Evolutionary conservation across 1,139 yeast species (phyloP).

Genomic region (Hyphopichia buzzinii): DNA sequence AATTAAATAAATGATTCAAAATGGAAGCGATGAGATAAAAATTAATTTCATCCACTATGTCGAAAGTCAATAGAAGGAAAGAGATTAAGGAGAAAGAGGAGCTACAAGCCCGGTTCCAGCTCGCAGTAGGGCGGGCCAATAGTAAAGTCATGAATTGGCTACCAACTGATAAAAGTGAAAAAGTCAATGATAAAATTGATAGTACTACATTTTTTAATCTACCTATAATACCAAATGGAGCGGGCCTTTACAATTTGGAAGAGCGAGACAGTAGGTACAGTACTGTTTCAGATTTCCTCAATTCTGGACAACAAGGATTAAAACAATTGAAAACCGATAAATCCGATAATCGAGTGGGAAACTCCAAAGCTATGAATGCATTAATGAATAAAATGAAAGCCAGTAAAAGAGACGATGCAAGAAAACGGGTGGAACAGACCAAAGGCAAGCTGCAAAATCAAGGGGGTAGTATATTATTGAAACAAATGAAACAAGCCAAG

Average conservation of each 20-base stretch:
- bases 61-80: slow-evolving; percentile 21
- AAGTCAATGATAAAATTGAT: slow-evolving; percentile 6
- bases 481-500: neutral
- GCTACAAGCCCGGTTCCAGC: slow-evolving; percentile 48
- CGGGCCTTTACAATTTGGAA: slow-evolving; percentile 27
- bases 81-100: slow-evolving; percentile 50
- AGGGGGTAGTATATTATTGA: slow-evolving; percentile 1
- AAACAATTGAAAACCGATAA: slow-evolving; percentile 3
- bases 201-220: slow-evolving; percentile 29
- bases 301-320: slow-evolving; percentile 10
- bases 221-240: slow-evolving; percentile 48
- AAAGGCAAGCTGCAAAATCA: slow-evolving; percentile 1
- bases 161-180: slow-evolving; percentile 12
- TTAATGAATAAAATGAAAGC: slow-evolving; percentile 46
- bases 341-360: slow-evolving; percentile 6
- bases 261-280: slow-evolving; percentile 5
- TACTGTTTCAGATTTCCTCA: slow-evolving; percentile 32
- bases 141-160: slow-evolving; percentile 45
- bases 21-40: neutral
- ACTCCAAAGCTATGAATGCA: slow-evolving; percentile 41
- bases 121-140: slow-evolving; percentile 38
- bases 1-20: too few species aligned
- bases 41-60: neutral
- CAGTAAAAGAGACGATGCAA: slow-evolving; percentile 18
- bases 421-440: slow-evolving; percentile 4